phyloP scores from a whole-genome alignment of 768 basidiomycete genomes.

The Galerina sulciceps region DNA sequence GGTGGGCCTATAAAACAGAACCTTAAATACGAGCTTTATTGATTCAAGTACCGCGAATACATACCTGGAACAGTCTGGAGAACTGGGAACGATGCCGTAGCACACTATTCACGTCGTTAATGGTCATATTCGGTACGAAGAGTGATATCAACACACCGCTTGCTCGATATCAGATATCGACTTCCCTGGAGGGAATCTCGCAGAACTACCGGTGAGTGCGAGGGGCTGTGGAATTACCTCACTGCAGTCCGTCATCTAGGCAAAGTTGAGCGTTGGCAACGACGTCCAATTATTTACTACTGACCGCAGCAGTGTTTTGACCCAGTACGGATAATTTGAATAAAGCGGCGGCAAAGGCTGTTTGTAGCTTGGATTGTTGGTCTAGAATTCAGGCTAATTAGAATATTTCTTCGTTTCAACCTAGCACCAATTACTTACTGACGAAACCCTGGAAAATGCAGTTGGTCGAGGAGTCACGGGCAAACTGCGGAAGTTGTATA shows the following conservation, averaged over 20 bases:
- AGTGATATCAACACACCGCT: background rate
- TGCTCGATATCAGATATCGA: conserved; percentile 7
- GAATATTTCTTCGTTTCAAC: background rate
- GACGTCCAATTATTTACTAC: background rate
- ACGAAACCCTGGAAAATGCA: background rate
- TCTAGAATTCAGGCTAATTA: background rate
- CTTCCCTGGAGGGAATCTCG: background rate
- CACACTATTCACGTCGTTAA: background rate
- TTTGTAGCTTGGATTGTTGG: background rate
- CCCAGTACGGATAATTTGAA: background rate
- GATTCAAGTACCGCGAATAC: no score
- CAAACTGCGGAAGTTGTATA: background rate
- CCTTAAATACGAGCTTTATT: no score
- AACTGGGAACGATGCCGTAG: conserved; percentile 4
- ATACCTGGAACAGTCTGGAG: conserved; percentile 8
- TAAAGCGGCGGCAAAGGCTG: background rate
- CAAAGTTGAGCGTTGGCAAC: background rate
- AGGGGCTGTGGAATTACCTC: conserved; percentile 6
- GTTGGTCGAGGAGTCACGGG: background rate
- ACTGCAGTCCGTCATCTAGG: conserved; percentile 8
- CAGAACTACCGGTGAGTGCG: background rate
- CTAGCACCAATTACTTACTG: background rate
- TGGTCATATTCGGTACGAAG: no score
- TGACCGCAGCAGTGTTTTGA: background rate
- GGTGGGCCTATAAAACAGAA: background rate